Conservation (phyloP, 257 asterid species). For the Solanum boliviense region DNA sequence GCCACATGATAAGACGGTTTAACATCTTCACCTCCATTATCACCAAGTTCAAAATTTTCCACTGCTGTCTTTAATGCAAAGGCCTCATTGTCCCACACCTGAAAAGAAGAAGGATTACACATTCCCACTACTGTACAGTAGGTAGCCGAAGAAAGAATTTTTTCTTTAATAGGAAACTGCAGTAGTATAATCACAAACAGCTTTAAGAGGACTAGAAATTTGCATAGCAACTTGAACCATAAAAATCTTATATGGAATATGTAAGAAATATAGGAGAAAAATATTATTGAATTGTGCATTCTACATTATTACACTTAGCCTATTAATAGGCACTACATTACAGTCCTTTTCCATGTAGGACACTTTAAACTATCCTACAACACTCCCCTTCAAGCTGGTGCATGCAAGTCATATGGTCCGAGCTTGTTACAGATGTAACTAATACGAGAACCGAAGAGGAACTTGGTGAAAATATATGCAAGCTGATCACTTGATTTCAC, state of each 20-base stretch:
- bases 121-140: neutral
- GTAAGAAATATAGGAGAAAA: neutral
- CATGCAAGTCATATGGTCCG: neutral
- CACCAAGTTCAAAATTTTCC: slow-evolving; percentile 20
- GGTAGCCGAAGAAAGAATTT: neutral
- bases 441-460: neutral
- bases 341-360: neutral
- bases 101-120: slow-evolving; percentile 12
- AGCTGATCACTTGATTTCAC: neutral
- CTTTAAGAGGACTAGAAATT: neutral
- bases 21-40: slow-evolving; percentile 18
- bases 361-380: neutral
- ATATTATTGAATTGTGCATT: neutral
- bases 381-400: neutral
- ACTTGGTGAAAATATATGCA: neutral
- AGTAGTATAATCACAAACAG: neutral
- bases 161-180: neutral
- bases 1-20: slow-evolving; percentile 80
- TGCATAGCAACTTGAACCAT: neutral
- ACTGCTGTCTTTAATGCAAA: slow-evolving; percentile 33
- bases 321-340: neutral
- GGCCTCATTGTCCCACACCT: slow-evolving; percentile 57
- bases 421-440: neutral
- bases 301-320: neutral
- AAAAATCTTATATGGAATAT: neutral